These are phyloP conservation scores for Pleurotus pulmonarius DNA, from an alignment of 768 basidiomycete species.

Conservation along the genomic window DNA sequence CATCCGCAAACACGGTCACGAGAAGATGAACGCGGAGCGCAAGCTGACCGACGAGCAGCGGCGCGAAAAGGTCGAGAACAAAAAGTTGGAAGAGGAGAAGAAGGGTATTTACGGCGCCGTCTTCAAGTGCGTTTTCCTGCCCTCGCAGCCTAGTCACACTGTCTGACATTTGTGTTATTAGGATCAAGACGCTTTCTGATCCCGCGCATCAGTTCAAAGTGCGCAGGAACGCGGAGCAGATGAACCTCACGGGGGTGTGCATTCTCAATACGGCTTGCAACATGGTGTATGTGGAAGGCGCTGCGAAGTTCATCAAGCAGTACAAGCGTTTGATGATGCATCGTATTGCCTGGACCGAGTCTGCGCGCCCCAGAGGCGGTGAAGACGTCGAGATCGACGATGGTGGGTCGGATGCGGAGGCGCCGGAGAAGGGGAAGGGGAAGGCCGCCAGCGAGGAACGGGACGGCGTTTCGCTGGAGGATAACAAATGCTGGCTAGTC, in stretches of 20 bases:
- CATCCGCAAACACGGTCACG: slow-evolving; percentile 82
- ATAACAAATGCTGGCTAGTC: slow-evolving; percentile 86
- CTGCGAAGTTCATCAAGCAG: slow-evolving; percentile 75
- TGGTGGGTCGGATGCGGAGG: slow-evolving; percentile 30
- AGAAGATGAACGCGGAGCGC: slow-evolving; percentile 90
- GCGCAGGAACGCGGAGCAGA: slow-evolving; percentile 92
- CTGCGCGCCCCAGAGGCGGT: slow-evolving; percentile 71
- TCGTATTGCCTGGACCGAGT: slow-evolving; percentile 93
- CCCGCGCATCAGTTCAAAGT: slow-evolving; percentile 95
- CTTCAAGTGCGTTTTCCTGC: slow-evolving; percentile 70
- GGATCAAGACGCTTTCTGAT: slow-evolving; percentile 86
- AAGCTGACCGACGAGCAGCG: slow-evolving; percentile 91
- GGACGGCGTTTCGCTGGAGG: slow-evolving; percentile 55
- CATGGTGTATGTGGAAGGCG: slow-evolving; percentile 93
- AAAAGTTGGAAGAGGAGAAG: slow-evolving; percentile 86
- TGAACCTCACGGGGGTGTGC: slow-evolving; percentile 82
- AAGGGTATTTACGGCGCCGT: slow-evolving; percentile 79
- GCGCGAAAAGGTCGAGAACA: slow-evolving; percentile 80
- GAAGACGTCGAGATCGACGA: slow-evolving; percentile 69
- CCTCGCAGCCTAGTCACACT: background rate
- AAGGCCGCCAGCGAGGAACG: slow-evolving; percentile 19
- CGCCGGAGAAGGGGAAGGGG: slow-evolving; percentile 25
- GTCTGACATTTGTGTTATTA: slow-evolving; percentile 22
- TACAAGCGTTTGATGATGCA: slow-evolving; percentile 85
- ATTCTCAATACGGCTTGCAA: slow-evolving; percentile 89